phyloP scores from a whole-genome alignment of 805 yeast species.

The Scheffersomyces lignosus region DNA sequence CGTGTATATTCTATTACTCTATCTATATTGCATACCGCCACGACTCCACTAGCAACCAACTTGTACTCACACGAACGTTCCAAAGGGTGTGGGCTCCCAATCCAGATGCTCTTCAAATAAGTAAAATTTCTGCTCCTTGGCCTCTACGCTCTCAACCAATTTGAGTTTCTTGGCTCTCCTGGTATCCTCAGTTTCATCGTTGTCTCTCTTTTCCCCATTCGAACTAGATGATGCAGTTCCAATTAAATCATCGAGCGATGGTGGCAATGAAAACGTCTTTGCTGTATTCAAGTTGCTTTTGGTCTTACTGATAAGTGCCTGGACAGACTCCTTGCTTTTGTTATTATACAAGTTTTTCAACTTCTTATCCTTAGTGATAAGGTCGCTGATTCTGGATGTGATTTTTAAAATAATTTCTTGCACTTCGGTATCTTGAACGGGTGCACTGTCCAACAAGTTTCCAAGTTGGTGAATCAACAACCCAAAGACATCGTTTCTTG shows the following conservation, averaged over 20 bases:
- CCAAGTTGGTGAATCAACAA: not conserved
- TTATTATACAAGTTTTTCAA: constrained; percentile 1
- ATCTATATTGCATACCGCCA: no score
- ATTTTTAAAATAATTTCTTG: no score
- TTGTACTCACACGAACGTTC: constrained; percentile 21
- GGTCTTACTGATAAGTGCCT: not conserved
- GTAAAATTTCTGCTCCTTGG: constrained; percentile 6
- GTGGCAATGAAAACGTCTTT: constrained; percentile 16
- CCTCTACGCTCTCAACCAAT: constrained; percentile 8
- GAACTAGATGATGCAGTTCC: no score
- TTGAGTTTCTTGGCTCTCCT: constrained; percentile 11
- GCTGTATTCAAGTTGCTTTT: constrained; percentile 3
- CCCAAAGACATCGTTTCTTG: not conserved
- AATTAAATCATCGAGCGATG: constrained; percentile 26
- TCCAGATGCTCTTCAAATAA: constrained; percentile 32
- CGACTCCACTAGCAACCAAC: no score
- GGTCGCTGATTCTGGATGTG: constrained; percentile 4
- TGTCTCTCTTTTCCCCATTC: constrained; percentile 5
- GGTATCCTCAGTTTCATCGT: constrained; percentile 6
- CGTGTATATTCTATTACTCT: no score
- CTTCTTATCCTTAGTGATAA: constrained; percentile 1
- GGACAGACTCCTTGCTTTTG: constrained; percentile 1
- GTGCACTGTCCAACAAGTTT: not conserved
- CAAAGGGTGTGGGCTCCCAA: constrained; percentile 61
- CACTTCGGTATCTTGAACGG: not conserved